Conservation (phyloP, 805 yeast species). For the Suhomyces prunicola region DNA sequence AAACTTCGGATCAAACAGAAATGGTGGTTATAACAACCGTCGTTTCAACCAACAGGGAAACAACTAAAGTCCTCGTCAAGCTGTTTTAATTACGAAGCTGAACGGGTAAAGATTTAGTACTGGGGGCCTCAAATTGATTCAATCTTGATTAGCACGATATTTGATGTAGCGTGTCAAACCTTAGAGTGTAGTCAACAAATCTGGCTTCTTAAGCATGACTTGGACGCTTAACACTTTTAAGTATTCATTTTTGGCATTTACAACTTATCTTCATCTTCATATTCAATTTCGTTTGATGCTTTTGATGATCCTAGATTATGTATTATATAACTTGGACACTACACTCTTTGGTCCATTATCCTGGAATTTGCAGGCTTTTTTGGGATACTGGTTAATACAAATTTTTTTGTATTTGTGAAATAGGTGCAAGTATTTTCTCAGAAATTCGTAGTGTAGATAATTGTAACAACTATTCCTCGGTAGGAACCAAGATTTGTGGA, state of each 20-base stretch:
- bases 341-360: neutral
- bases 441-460: neutral
- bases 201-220: neutral
- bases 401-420: conserved; percentile 2
- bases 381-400: conserved; percentile 4
- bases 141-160: neutral
- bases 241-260: neutral
- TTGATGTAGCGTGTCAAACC: neutral
- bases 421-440: neutral
- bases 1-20: conserved; percentile 23
- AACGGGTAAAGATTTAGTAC: neutral
- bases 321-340: conserved; percentile 4
- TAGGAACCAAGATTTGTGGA: neutral
- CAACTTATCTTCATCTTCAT: neutral
- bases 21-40: conserved; percentile 22
- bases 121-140: neutral
- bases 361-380: conserved; percentile 3
- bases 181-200: neutral
- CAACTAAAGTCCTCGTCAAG: conserved; percentile 4
- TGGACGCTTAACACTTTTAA: neutral
- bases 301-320: conserved; percentile 5
- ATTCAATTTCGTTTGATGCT: conserved; percentile 1
- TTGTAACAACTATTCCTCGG: neutral
- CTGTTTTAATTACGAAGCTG: neutral
- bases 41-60: conserved; percentile 16